A percentile compares a stretch with the other conserved stretches of the same genome.
Evolutionary conservation across 75 land plant species (phyloP).

Genomic region (Gnetum montanum): DNA sequence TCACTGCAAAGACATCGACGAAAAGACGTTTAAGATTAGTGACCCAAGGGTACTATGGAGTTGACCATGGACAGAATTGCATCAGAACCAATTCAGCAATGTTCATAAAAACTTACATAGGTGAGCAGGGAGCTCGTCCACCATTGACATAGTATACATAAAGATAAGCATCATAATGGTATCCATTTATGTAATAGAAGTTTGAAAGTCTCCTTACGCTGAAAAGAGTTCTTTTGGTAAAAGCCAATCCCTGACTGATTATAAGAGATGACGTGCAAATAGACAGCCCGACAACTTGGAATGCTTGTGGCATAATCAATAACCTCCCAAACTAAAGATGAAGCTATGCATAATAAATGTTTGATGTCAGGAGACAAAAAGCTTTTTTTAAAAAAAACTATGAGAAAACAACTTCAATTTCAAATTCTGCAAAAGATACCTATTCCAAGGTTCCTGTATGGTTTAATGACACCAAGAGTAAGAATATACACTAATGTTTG

Average conservation of each 20-base stretch:
- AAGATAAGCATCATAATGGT: slow-evolving; percentile 79
- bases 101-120: slow-evolving; percentile 55
- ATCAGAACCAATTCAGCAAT: too few species aligned
- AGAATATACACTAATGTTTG: slow-evolving; percentile 79
- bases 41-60: too few species aligned
- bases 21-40: too few species aligned
- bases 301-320: slow-evolving; percentile 72
- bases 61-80: too few species aligned
- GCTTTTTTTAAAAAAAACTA: background rate
- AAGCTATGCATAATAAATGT: slow-evolving; percentile 47
- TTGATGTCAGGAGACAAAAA: background rate
- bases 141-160: slow-evolving; percentile 93
- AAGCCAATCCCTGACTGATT: slow-evolving; percentile 81
- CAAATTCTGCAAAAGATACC: slow-evolving; percentile 30
- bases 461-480: slow-evolving; percentile 84
- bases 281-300: slow-evolving; percentile 70
- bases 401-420: background rate
- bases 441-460: slow-evolving; percentile 82
- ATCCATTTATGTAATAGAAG: slow-evolving; percentile 80
- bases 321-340: slow-evolving; percentile 69
- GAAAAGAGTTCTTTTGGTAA: slow-evolving; percentile 82
- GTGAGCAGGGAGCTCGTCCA: slow-evolving; percentile 90
- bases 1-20: slow-evolving; percentile 44
- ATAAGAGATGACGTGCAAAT: slow-evolving; percentile 89
- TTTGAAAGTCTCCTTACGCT: slow-evolving; percentile 63